Conservation (phyloP, 1,284 basidiomycete species). For the Apiotrichum laibachii region DNA sequence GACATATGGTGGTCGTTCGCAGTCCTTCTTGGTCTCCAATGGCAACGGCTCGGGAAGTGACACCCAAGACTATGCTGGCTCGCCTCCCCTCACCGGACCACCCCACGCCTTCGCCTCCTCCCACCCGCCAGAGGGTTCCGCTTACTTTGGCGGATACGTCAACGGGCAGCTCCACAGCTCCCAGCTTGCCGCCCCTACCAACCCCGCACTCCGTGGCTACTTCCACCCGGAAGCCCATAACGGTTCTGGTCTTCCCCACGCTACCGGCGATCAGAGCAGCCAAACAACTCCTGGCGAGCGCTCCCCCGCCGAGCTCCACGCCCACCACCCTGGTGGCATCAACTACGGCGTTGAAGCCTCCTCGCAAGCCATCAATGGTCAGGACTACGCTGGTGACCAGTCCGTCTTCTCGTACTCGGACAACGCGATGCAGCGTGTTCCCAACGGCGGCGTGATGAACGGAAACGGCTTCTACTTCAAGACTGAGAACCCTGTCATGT, state of each 20-base stretch:
- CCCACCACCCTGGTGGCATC: conserved; percentile 6
- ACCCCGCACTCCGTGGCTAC: conserved; percentile 11
- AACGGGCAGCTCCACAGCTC: conserved; percentile 19
- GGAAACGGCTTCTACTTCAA: conserved; percentile 19
- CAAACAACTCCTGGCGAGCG: conserved; percentile 9
- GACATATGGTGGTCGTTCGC: conserved; percentile 6
- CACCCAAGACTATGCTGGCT: conserved; percentile 27
- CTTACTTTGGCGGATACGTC: conserved; percentile 37
- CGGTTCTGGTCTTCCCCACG: conserved; percentile 2
- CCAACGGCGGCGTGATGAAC: conserved; percentile 18
- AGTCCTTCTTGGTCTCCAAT: conserved; percentile 20
- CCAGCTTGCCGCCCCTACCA: conserved; percentile 15
- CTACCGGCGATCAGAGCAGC: conserved; percentile 3
- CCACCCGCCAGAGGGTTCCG: conserved; percentile 42
- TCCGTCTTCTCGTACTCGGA: conserved; percentile 21
- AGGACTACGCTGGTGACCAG: conserved; percentile 9
- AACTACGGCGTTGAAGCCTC: conserved; percentile 5
- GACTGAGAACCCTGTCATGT: conserved; percentile 10
- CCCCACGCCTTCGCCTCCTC: conserved; percentile 42
- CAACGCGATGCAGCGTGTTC: conserved; percentile 17
- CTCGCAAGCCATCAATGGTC: conserved; percentile 4
- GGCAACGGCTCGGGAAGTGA: conserved; percentile 18
- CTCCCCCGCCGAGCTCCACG: conserved; percentile 2
- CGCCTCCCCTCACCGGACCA: conserved; percentile 20
- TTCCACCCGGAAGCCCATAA: conserved; percentile 18